Base-by-base conservation (phyloP, 805 yeast genomes). In the Yarrowia hollandica region DNA sequence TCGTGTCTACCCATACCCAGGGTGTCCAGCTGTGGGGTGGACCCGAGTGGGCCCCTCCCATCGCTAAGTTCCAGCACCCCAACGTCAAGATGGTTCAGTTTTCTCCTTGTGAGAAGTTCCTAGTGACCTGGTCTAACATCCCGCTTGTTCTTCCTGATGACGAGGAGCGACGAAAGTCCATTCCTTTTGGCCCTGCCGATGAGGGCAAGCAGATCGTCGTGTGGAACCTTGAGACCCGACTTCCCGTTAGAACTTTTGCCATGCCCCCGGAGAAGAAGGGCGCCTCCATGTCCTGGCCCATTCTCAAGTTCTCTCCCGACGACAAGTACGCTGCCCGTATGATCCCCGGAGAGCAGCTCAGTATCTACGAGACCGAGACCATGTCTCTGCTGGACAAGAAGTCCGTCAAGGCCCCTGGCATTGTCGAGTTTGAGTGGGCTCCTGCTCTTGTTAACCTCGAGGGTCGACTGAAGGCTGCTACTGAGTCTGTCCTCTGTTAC, bases 21-120 rank as follows among this genome's bases (percentile, higher is more conserved):
- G 98, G 98, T 79, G 84, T 90, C 60, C 95, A 90, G 72, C 82
- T 92, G 23, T 94, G 97, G 96, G 99, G 98, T 70, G 97, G 98
- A 62, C 58, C 58, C 25, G 58, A 52, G 12, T 52, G 42, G 42
- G 33, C 42, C 16, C 55, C 55, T 48, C 58, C 44, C 23, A 25
- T 52, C 33, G 81, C 82, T 59, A 78, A 81, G 48, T 90, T 88
- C 70, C 79, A 84, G 62, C 99, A 94, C 71, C 91, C 89, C 61
- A 89, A 89, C 69, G 97, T 90, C 46, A 82, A 94, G 71, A 81
- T 90, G 65, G 80, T 92, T 60, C 96, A 91, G 72, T 87, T 94
- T 68, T 90, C 97, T 44, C 97, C 98, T 62, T 83, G 83, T 68
- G 99, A 94, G 75, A 87, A 84, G 70, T 95, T 79, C 69, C 77